phyloP scores from a whole-genome alignment of 768 basidiomycete genomes.

The Lyophyllum semitale region DNA sequence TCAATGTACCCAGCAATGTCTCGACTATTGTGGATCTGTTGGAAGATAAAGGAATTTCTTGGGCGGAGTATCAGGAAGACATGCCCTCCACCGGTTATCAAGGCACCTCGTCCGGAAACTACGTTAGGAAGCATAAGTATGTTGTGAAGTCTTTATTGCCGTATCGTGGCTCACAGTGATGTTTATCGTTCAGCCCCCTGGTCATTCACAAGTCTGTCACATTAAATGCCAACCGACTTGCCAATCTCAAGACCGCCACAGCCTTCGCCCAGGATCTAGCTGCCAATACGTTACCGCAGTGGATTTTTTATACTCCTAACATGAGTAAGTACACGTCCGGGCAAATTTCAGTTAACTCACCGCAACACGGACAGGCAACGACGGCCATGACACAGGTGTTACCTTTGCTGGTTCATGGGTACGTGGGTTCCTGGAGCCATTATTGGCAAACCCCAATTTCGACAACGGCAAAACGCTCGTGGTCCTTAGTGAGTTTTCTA shows the following conservation, averaged over 20 bases:
- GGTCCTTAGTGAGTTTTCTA: slow-evolving; percentile 37
- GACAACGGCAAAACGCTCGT: slow-evolving; percentile 58
- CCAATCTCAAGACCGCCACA: slow-evolving; percentile 59
- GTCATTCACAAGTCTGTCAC: slow-evolving; percentile 55
- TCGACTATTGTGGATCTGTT: slow-evolving; percentile 63
- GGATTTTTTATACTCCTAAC: slow-evolving; percentile 66
- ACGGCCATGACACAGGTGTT: slow-evolving; percentile 61
- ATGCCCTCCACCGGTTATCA: slow-evolving; percentile 52
- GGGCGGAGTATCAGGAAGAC: slow-evolving; percentile 64
- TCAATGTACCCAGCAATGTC: slow-evolving; percentile 44
- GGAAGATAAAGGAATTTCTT: slow-evolving; percentile 56
- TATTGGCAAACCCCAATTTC: slow-evolving; percentile 52
- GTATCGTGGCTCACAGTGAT: background rate
- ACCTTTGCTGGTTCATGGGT: slow-evolving; percentile 49
- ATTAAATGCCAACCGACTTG: slow-evolving; percentile 37
- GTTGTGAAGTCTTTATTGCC: slow-evolving; percentile 2
- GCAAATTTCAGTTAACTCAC: too few species aligned
- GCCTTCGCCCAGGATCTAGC: slow-evolving; percentile 59
- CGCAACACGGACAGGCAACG: slow-evolving; percentile 36
- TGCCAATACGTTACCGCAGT: slow-evolving; percentile 53
- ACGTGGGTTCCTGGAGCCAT: slow-evolving; percentile 49
- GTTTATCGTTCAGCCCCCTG: slow-evolving; percentile 31
- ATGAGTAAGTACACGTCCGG: slow-evolving; percentile 33
- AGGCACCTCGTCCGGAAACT: slow-evolving; percentile 37
- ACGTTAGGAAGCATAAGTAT: slow-evolving; percentile 34